Evolutionary conservation across 1,284 basidiomycete genomes (phyloP).

Genomic region (Fistulina hepatica): DNA sequence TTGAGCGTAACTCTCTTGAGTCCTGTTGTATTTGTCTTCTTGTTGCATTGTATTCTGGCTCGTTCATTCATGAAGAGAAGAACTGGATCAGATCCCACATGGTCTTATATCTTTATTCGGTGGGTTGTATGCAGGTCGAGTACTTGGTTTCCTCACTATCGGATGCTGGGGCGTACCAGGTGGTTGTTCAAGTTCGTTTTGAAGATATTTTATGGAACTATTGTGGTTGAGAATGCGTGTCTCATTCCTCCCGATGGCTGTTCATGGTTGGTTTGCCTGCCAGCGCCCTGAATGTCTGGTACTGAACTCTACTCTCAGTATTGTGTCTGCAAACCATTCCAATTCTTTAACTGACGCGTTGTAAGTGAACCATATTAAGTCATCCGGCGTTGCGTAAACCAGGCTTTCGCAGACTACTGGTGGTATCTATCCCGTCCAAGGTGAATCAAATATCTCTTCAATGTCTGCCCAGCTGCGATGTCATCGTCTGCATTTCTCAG

Average conservation of each 20-base stretch:
- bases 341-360: conserved; percentile 81
- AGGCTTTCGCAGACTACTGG: conserved; percentile 40
- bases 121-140: conserved; percentile 16
- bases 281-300: conserved; percentile 1
- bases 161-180: conserved; percentile 27
- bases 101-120: conserved; percentile 62
- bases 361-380: conserved; percentile 30
- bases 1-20: too few relatives aligned
- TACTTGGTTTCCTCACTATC: background rate
- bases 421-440: conserved; percentile 56
- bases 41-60: too few relatives aligned
- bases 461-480: background rate
- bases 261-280: conserved; percentile 47
- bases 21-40: too few relatives aligned
- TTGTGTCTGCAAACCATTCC: conserved; percentile 71
- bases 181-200: conserved; percentile 67
- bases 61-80: too few relatives aligned
- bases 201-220: conserved; percentile 80
- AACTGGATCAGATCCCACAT: too few relatives aligned
- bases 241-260: conserved; percentile 58
- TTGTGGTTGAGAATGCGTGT: conserved; percentile 73
- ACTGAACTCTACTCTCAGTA: conserved; percentile 18
- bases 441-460: conserved; percentile 34
- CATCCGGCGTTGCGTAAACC: conserved; percentile 6
- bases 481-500: background rate